These are phyloP conservation scores for Erodium moschatum DNA, from an alignment of 441 rosid species.

Conservation along the genomic window DNA sequence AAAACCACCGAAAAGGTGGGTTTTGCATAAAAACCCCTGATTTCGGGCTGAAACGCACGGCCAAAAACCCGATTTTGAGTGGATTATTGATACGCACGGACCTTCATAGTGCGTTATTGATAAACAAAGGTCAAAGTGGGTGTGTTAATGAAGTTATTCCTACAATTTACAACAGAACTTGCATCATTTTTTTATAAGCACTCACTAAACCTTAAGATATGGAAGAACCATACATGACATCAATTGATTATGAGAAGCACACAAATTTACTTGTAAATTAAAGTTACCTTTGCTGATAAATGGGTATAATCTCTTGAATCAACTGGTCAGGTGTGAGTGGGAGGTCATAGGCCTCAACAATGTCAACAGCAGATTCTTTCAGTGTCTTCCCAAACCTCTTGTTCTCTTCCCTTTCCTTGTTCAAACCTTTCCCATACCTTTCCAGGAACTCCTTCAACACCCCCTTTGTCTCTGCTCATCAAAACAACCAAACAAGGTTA, in stretches of 20 bases:
- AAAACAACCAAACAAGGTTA: background rate
- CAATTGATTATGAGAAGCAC: background rate
- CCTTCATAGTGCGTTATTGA: no score
- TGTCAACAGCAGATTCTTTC: slow-evolving; percentile 29
- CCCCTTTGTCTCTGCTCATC: slow-evolving; percentile 28
- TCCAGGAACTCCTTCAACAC: slow-evolving; percentile 33
- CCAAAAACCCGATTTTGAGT: no score
- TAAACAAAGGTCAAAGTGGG: no score
- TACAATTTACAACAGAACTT: background rate
- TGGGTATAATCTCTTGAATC: slow-evolving; percentile 29
- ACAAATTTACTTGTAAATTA: no score
- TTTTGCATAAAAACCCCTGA: no score
- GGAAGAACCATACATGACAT: background rate
- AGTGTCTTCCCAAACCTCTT: slow-evolving; percentile 35
- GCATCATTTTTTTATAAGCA: background rate
- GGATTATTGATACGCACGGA: no score
- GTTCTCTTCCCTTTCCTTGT: slow-evolving; percentile 21
- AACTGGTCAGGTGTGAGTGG: slow-evolving; percentile 33
- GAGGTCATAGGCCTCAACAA: slow-evolving; percentile 32
- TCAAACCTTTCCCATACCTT: slow-evolving; percentile 30
- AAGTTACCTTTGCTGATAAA: slow-evolving; percentile 28
- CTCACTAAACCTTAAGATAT: background rate
- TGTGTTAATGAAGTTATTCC: no score
- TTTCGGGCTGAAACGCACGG: no score
- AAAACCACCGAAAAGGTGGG: no score